Conservation (phyloP, 1,284 basidiomycete species). For the Neolentinus lepideus region DNA sequence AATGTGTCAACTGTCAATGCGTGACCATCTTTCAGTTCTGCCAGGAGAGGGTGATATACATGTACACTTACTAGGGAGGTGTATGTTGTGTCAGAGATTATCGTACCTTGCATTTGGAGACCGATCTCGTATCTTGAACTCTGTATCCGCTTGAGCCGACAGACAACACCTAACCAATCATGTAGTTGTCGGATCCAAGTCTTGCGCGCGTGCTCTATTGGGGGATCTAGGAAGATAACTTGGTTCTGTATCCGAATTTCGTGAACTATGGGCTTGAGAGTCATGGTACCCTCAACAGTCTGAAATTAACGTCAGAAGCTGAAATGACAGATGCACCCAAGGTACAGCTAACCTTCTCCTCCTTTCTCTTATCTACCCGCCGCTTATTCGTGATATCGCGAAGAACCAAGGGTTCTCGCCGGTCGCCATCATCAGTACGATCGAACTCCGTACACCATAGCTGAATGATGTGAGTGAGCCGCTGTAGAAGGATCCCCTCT, state of each 20-base stretch:
- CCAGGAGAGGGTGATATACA: neutral
- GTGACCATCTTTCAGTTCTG: neutral
- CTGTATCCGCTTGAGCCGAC: slow-evolving; percentile 81
- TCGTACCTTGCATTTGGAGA: slow-evolving; percentile 71
- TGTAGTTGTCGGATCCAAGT: slow-evolving; percentile 92
- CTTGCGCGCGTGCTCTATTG: slow-evolving; percentile 89
- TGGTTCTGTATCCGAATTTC: slow-evolving; percentile 98
- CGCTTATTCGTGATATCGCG: slow-evolving; percentile 57
- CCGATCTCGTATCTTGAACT: slow-evolving; percentile 96
- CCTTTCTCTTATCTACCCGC: slow-evolving; percentile 61
- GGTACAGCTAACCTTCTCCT: slow-evolving; percentile 54
- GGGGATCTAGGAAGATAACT: slow-evolving; percentile 97
- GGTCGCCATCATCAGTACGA: slow-evolving; percentile 57
- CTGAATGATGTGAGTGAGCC: slow-evolving; percentile 75
- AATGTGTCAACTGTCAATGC: slow-evolving; percentile 57
- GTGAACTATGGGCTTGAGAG: slow-evolving; percentile 80
- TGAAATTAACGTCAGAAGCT: slow-evolving; percentile 17
- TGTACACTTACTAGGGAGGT: slow-evolving; percentile 66
- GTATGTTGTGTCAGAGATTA: slow-evolving; percentile 67
- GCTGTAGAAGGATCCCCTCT: slow-evolving; percentile 74
- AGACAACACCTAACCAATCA: slow-evolving; percentile 88
- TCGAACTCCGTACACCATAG: slow-evolving; percentile 88
- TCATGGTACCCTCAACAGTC: slow-evolving; percentile 65
- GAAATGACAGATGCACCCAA: neutral
- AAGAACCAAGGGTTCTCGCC: slow-evolving; percentile 41